Base-by-base conservation (phyloP, 78 protist species). In the Tieghemostelium lacteum region DNA sequence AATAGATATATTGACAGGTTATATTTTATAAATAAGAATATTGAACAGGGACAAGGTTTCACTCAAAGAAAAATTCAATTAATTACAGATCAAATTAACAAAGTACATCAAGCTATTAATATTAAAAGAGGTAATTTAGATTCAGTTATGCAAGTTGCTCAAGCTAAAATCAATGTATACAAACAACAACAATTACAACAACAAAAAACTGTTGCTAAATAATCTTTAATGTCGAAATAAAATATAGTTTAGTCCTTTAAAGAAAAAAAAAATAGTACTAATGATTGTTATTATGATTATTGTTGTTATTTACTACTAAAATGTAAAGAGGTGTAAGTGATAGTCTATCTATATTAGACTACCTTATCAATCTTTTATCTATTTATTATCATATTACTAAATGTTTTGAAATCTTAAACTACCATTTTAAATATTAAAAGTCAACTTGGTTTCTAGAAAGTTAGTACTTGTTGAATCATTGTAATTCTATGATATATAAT, bases 91-190 rank as follows among this genome's bases (percentile, higher is more conserved):
- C 91, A 83, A 69, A 29, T 83, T 26, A 58, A 55, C 24, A 66
- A 83, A 58, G 76, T 83, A 40, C 91, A 83, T 60, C 45, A 57
- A 40, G 91, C 91, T 12, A 69, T 83, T 58, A 83, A 52, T 83
- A 63, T 67, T 33, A 83, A 83, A n/a, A 66, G 72, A 70, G 6
- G 17, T 55, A 34, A 69, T 70, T 60, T 83, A 45, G 91, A 86
- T 45, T 36, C 64, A 42, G 61, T 86, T 55, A 52, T 75, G 14
- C 93, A 86, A 55, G 93, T 86, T 8, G 93, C 93, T 28, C 93
- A 74, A 72, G 22, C 50, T 22, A 86, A 86, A 67, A 37, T 74
- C 14, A 17, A 65, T 19, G 34, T 75, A 31, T 24, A 39, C n/a
- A 70, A 42, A 45, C 86, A 74, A 72, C 93, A 86, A 86, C 85